Evolutionary conservation across 768 basidiomycete genomes (phyloP).

Genomic region (Ramaria rubella): DNA sequence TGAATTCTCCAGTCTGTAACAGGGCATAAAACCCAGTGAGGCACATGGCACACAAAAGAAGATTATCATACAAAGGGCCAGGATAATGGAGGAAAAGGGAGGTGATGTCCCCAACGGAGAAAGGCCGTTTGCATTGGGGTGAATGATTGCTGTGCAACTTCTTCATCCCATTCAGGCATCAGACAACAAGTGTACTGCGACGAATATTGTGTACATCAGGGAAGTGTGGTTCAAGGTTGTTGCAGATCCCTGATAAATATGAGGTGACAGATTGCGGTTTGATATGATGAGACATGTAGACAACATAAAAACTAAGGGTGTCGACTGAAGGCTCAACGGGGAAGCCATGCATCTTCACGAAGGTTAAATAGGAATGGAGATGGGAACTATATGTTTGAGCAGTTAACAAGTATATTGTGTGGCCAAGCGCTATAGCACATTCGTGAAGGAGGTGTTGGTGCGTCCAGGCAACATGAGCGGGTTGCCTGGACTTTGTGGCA

Average conservation of each 20-base stretch:
- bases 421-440: constrained; percentile 28
- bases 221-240: constrained; percentile 26
- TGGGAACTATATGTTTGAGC: constrained; percentile 17
- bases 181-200: constrained; percentile 19
- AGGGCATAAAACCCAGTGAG: constrained; percentile 21
- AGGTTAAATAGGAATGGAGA: constrained; percentile 33
- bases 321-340: constrained; percentile 32
- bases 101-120: constrained; percentile 16
- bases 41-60: constrained; percentile 24
- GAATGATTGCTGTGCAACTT: constrained; percentile 15
- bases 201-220: constrained; percentile 23
- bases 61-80: constrained; percentile 22
- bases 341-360: constrained; percentile 26
- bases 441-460: constrained; percentile 26
- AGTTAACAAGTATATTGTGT: constrained; percentile 24
- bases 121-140: constrained; percentile 21
- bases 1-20: constrained; percentile 24
- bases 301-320: constrained; percentile 30
- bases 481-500: constrained; percentile 19
- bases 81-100: constrained; percentile 16
- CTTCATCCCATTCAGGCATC: constrained; percentile 28
- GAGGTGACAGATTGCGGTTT: too few species aligned
- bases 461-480: constrained; percentile 29
- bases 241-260: constrained; percentile 35
- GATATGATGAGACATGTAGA: constrained; percentile 33